A percentile compares a stretch with the other conserved stretches of the same genome.
Evolutionary conservation across 106 monocot species (phyloP).

Genomic region (Dendrobium chrysotoxum): DNA sequence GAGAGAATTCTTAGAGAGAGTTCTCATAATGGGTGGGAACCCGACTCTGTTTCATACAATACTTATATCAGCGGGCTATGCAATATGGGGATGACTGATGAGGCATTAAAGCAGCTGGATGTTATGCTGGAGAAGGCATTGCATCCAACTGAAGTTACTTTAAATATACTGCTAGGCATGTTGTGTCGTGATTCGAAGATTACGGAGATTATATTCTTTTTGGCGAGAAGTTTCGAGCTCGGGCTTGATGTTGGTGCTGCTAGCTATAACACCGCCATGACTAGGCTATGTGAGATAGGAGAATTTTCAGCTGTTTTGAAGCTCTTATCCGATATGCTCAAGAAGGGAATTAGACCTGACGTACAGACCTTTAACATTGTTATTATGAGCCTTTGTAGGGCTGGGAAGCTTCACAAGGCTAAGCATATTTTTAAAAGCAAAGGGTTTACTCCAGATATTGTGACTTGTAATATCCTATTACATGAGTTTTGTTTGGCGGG

Average conservation of each 20-base stretch:
- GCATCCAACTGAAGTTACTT: slow-evolving; percentile 33
- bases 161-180: slow-evolving; percentile 47
- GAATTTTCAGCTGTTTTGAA: slow-evolving; percentile 29
- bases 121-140: slow-evolving; percentile 37
- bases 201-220: slow-evolving; percentile 20
- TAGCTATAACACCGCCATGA: slow-evolving; percentile 52
- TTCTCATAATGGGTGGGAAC: slow-evolving; percentile 33
- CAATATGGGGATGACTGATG: slow-evolving; percentile 21
- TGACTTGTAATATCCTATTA: slow-evolving; percentile 46
- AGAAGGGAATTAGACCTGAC: slow-evolving; percentile 35
- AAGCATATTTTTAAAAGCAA: slow-evolving; percentile 24
- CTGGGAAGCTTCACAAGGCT: slow-evolving; percentile 35
- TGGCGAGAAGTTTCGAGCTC: slow-evolving; percentile 34
- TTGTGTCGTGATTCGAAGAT: slow-evolving; percentile 25
- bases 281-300: slow-evolving; percentile 23
- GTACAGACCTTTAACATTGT: slow-evolving; percentile 41
- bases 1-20: slow-evolving; percentile 32
- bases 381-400: slow-evolving; percentile 44
- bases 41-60: slow-evolving; percentile 40
- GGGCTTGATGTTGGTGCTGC: slow-evolving; percentile 33
- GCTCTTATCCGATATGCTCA: slow-evolving; percentile 45
- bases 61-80: slow-evolving; percentile 54
- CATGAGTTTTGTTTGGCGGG: slow-evolving; percentile 27
- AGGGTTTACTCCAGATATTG: slow-evolving; percentile 29
- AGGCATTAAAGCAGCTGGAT: slow-evolving; percentile 34